Evolutionary conservation across 2,329 filamentous ascomycete species (phyloP).

Genomic region (Penicillium aurantiogriseum): DNA sequence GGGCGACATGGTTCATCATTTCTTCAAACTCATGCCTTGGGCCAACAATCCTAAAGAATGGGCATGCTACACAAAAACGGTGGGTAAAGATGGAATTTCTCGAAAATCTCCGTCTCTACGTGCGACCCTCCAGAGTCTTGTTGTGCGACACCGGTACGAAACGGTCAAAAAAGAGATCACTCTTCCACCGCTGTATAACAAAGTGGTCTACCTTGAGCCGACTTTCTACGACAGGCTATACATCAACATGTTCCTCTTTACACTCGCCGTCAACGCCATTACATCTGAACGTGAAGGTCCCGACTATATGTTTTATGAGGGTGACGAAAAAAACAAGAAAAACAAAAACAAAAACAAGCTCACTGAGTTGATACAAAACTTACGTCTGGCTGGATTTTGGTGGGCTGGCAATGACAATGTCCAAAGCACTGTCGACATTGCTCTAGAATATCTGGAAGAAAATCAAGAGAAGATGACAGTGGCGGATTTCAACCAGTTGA

Average conservation of each 20-base stretch:
- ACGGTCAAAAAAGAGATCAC: conserved; percentile 64
- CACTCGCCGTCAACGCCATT: conserved; percentile 80
- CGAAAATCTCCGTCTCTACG: conserved; percentile 53
- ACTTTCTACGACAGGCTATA: conserved; percentile 82
- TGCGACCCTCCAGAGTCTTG: conserved; percentile 70
- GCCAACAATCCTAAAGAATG: conserved; percentile 68
- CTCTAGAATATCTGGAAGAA: conserved; percentile 65
- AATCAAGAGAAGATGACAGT: conserved; percentile 57
- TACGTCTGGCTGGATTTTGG: conserved; percentile 83
- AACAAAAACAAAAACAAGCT: conserved; percentile 55
- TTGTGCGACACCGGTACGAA: conserved; percentile 73
- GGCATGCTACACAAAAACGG: conserved; percentile 68
- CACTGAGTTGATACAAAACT: conserved; percentile 68
- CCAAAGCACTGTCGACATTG: conserved; percentile 61
- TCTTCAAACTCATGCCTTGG: conserved; percentile 77
- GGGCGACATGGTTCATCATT: conserved; percentile 65
- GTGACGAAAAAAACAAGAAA: conserved; percentile 47
- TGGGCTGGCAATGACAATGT: conserved; percentile 76
- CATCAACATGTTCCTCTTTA: conserved; percentile 79
- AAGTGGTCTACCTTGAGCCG: conserved; percentile 70
- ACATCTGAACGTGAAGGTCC: conserved; percentile 79
- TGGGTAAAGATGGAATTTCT: conserved; percentile 54
- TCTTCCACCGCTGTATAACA: conserved; percentile 71
- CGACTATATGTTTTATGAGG: conserved; percentile 85
- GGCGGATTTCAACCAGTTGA: conserved; percentile 62